Conservation (phyloP, 768 basidiomycete species). For the Hortiboletus campestris region DNA sequence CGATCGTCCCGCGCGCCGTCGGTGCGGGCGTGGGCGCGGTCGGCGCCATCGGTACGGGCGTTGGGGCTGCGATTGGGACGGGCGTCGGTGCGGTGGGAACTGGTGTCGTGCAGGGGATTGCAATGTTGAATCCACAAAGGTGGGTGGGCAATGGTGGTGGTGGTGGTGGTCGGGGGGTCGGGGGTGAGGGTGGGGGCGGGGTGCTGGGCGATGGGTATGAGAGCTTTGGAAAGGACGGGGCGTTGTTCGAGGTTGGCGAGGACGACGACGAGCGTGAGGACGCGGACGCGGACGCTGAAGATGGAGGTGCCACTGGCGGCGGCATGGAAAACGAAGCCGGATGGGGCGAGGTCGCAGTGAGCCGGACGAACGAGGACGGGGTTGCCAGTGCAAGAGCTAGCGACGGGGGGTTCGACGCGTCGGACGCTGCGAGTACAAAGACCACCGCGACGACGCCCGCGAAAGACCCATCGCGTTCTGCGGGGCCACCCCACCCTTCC, state of each 20-base stretch:
- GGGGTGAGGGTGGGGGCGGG: not conserved
- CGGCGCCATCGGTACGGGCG: slow-evolving; percentile 67
- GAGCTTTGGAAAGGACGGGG: slow-evolving; percentile 32
- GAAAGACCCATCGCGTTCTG: not conserved
- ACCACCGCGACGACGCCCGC: not conserved
- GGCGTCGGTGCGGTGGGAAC: slow-evolving; percentile 58
- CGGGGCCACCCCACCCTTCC: not conserved
- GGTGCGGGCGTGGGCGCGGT: slow-evolving; percentile 69
- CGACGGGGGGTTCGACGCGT: not conserved
- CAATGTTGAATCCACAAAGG: slow-evolving; percentile 87
- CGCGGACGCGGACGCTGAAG: not conserved
- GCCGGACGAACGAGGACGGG: not conserved
- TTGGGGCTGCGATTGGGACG: slow-evolving; percentile 54
- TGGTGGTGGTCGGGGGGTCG: not conserved
- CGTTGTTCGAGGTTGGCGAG: slow-evolving; percentile 50
- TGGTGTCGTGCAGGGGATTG: slow-evolving; percentile 78
- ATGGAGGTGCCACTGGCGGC: not conserved
- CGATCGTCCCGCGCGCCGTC: slow-evolving; percentile 85
- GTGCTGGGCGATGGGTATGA: slow-evolving; percentile 18
- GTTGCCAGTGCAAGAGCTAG: not conserved
- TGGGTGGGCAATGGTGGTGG: slow-evolving; percentile 56
- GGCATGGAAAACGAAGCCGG: slow-evolving; percentile 21
- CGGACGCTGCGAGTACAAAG: not conserved
- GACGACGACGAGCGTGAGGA: slow-evolving; percentile 36
- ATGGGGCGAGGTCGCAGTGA: slow-evolving; percentile 23